Percentiles rank a stretch among this genome's conserved stretches.
These are phyloP conservation scores for Alternaria ethzedia DNA, from an alignment of 2,329 filamentous ascomycete species.

Conservation along the genomic window DNA sequence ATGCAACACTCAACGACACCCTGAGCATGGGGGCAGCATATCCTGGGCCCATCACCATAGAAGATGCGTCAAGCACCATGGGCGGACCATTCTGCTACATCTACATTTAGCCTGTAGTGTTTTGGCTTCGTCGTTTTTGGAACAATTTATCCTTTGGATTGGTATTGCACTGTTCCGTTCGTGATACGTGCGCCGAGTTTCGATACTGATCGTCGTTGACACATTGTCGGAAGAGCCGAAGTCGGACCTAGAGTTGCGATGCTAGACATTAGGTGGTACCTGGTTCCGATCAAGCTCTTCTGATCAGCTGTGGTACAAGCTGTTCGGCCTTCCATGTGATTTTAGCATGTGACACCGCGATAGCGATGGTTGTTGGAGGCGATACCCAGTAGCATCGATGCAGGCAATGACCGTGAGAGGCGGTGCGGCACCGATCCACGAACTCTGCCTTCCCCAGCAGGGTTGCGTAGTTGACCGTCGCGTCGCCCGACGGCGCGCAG, in stretches of 20 bases:
- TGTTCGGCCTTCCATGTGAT: not conserved
- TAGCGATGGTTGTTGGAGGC: not conserved
- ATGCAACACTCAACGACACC: slow-evolving; percentile 52
- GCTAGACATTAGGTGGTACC: not conserved
- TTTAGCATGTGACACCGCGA: not conserved
- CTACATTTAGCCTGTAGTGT: slow-evolving; percentile 36
- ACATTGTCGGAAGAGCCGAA: not conserved
- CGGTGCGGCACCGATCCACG: not conserved
- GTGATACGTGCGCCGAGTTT: not conserved
- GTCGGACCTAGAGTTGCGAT: not conserved
- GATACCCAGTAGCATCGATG: not conserved
- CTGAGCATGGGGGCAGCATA: slow-evolving; percentile 49
- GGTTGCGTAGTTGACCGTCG: not conserved
- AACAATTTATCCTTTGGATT: not conserved
- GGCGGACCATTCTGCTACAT: slow-evolving; percentile 55
- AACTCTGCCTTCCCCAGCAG: not conserved
- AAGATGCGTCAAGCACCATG: slow-evolving; percentile 51
- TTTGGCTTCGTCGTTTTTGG: not conserved
- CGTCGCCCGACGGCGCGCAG: not conserved
- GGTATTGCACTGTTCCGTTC: not conserved
- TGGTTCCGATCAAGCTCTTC: not conserved
- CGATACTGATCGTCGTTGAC: not conserved
- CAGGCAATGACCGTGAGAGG: not conserved
- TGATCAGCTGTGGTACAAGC: not conserved
- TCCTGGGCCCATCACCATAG: slow-evolving; percentile 42